Conservation (phyloP, 2,329 filamentous ascomycete genomes). For the Neurospora crassa region DNA sequence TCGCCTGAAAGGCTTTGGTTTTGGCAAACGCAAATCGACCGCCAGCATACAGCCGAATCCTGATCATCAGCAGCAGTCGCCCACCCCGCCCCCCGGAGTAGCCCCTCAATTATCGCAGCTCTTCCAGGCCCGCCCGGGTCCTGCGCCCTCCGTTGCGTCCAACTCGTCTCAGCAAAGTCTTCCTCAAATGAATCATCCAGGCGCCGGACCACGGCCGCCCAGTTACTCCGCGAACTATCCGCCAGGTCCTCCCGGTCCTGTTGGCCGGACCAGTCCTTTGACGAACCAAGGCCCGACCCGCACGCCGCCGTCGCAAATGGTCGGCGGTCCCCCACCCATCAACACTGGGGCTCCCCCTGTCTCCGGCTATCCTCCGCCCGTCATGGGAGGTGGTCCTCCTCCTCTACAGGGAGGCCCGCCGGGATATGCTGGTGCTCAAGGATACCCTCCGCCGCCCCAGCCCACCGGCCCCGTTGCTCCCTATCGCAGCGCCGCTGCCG, state of each 20-base stretch:
- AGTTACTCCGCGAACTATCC: slow-evolving; percentile 53
- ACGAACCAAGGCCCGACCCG: slow-evolving; percentile 38
- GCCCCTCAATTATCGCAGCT: slow-evolving; percentile 42
- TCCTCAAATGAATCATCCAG: slow-evolving; percentile 52
- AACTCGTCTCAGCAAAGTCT: slow-evolving; percentile 38
- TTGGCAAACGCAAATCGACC: slow-evolving; percentile 69
- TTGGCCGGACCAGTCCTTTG: slow-evolving; percentile 45
- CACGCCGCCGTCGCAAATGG: slow-evolving; percentile 50
- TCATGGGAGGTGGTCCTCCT: slow-evolving; percentile 33
- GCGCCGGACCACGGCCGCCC: slow-evolving; percentile 50
- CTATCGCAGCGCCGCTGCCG: slow-evolving; percentile 42
- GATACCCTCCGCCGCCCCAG: slow-evolving; percentile 36
- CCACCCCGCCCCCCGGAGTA: slow-evolving; percentile 26
- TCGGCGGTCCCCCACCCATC: slow-evolving; percentile 56
- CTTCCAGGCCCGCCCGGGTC: slow-evolving; percentile 30
- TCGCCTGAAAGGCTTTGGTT: slow-evolving; percentile 70
- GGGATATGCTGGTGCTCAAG: slow-evolving; percentile 36
- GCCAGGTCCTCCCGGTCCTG: slow-evolving; percentile 34
- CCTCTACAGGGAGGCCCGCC: slow-evolving; percentile 34
- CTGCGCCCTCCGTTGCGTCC: slow-evolving; percentile 36
- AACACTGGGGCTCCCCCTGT: slow-evolving; percentile 49
- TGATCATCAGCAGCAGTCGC: slow-evolving; percentile 33
- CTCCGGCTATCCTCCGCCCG: slow-evolving; percentile 49
- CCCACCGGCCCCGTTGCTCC: slow-evolving; percentile 26
- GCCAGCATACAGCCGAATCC: slow-evolving; percentile 44